A percentile compares a stretch with the other conserved stretches of the same genome.
Evolutionary conservation across 2,329 filamentous ascomycete species (phyloP).

Genomic region (Aspergillus hortae): DNA sequence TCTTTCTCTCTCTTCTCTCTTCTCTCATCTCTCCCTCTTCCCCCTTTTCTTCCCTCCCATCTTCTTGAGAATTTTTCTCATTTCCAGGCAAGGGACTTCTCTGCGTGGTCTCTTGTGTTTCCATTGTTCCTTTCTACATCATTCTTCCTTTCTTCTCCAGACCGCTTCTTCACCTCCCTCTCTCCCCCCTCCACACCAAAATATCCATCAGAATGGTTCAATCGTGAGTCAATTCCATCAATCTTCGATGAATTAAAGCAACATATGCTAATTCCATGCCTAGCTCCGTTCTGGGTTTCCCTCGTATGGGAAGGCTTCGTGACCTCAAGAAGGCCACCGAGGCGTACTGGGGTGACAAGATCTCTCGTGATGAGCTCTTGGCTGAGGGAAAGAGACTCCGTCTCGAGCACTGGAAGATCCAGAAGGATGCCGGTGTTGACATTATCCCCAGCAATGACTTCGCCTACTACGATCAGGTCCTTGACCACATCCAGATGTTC

Average conservation of each 20-base stretch:
- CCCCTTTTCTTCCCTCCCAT: constrained; percentile 19
- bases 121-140: not conserved
- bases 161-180: constrained; percentile 13
- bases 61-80: constrained; percentile 10
- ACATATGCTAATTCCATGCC: not conserved
- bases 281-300: constrained; percentile 88
- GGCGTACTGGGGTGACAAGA: constrained; percentile 94
- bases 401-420: constrained; percentile 98
- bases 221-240: constrained; percentile 46
- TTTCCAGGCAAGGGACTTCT: not conserved
- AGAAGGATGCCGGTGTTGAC: constrained; percentile 96
- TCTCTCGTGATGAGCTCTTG: constrained; percentile 85
- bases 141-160: constrained; percentile 20
- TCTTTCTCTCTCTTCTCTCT: constrained; percentile 7
- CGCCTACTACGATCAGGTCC: constrained; percentile 95
- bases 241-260: not conserved
- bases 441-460: constrained; percentile 99
- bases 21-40: constrained; percentile 9
- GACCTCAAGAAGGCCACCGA: constrained; percentile 99
- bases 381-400: constrained; percentile 95
- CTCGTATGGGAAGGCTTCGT: constrained; percentile 96
- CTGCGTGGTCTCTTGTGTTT: not conserved
- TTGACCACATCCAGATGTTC: constrained; percentile 97
- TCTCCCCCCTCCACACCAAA: constrained; percentile 15
- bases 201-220: constrained; percentile 54